These are phyloP conservation scores for Ephemerocybe angulata DNA, from an alignment of 768 basidiomycete genomes.

Conservation along the genomic window DNA sequence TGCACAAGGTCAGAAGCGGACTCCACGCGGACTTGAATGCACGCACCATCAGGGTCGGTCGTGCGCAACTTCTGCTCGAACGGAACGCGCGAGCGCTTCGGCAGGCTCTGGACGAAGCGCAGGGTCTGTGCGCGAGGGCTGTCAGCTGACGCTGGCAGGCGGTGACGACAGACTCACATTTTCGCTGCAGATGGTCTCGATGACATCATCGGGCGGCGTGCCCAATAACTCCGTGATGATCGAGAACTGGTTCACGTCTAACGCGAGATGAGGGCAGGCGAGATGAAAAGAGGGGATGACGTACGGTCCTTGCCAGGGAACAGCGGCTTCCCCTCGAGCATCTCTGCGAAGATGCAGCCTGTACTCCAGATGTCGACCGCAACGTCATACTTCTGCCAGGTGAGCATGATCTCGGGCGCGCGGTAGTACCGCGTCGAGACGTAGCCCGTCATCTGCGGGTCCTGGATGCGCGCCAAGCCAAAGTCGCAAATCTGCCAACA, in stretches of 20 bases:
- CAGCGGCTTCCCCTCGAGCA: constrained; percentile 97
- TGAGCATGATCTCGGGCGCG: constrained; percentile 99
- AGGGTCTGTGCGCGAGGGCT: constrained; percentile 62
- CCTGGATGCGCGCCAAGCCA: constrained; percentile 96
- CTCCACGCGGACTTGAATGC: background rate
- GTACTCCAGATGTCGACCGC: constrained; percentile 99
- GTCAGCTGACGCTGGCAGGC: constrained; percentile 9
- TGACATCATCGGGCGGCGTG: constrained; percentile 99
- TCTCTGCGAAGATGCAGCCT: constrained; percentile 99
- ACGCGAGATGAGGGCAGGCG: constrained; percentile 8
- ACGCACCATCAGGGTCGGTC: constrained; percentile 77
- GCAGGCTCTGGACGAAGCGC: constrained; percentile 96
- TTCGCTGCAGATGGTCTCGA: constrained; percentile 96
- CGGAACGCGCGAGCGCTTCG: constrained; percentile 93
- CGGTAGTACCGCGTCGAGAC: constrained; percentile 99
- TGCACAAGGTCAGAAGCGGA: constrained; percentile 24
- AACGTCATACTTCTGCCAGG: constrained; percentile 99
- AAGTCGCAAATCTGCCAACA: constrained; percentile 89
- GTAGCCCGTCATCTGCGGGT: constrained; percentile 99
- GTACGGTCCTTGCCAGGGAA: constrained; percentile 99
- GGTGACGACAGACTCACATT: constrained; percentile 57
- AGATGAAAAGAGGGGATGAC: constrained; percentile 32
- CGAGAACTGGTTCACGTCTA: constrained; percentile 99
- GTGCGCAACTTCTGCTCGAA: constrained; percentile 92
- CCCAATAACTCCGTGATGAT: constrained; percentile 98